These are phyloP conservation scores for Nicotiana rustica DNA, from an alignment of 305 asterid species.

Conservation along the genomic window DNA sequence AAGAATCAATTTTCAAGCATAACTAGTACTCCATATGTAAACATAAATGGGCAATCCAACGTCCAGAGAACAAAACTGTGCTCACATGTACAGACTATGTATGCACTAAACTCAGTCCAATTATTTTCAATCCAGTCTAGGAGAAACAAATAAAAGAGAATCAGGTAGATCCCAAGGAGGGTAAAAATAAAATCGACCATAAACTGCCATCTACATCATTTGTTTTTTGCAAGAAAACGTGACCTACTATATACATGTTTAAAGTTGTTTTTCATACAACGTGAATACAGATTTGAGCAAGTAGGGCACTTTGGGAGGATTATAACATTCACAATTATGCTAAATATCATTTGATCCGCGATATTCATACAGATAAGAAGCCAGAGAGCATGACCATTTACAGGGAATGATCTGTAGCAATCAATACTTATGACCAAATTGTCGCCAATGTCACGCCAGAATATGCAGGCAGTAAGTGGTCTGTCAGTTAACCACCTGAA, in stretches of 20 bases:
- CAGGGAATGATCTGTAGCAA: slow-evolving; percentile 2
- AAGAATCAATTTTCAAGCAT: slow-evolving; percentile 3
- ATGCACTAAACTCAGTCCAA: background rate
- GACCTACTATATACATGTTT: background rate
- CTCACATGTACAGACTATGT: background rate
- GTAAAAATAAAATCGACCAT: background rate
- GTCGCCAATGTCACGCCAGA: background rate
- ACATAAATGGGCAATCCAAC: background rate
- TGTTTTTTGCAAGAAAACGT: background rate
- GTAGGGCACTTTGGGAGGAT: background rate
- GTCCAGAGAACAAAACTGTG: background rate
- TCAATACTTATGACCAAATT: background rate
- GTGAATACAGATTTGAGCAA: slow-evolving; percentile 5
- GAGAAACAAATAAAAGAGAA: slow-evolving; percentile 1
- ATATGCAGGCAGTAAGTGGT: background rate
- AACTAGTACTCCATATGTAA: background rate
- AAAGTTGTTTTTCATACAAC: slow-evolving; percentile 3
- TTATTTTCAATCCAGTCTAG: background rate
- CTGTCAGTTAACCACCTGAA: background rate
- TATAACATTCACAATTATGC: background rate
- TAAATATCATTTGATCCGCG: background rate
- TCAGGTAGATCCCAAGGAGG: background rate
- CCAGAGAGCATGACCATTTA: background rate
- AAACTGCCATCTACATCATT: slow-evolving; percentile 1
- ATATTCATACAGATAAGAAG: background rate